Base-by-base conservation (phyloP, 345 rosid genomes). In the Carallia brachiata region DNA sequence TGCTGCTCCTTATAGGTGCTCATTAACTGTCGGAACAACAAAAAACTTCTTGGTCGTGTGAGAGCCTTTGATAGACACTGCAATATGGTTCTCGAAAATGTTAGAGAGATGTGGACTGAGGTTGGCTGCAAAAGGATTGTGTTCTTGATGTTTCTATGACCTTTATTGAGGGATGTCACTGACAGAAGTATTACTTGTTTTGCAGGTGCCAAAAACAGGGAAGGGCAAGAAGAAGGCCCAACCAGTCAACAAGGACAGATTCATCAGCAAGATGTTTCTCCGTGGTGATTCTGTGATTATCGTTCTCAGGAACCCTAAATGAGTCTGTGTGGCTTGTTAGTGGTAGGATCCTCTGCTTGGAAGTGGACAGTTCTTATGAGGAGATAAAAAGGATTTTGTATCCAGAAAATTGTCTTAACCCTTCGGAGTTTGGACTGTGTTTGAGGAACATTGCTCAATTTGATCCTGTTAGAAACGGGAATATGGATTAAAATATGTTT, bases 61-160 rank as follows among this genome's bases (percentile, higher is more conserved):
- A 90, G 98, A 62, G 98, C 98, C 0, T 96, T 96, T 54, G 99
- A 96, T 74, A 81, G 98, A 7, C 99, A 92, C 70, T 92, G 98
- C 90, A 96, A 92, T 81, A 96, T 96, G 99, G 99, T 96, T 65
- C 88, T 96, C n/a, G 99, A 96, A 71, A 96, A 96, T 72, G 99
- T 96, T 66, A 85, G 93, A 78, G 99, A 96, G 77, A 92, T 92
- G 96, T 95, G 99, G 99, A 90, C 98, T 34, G 99, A 95, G 99
- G 99, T 95, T 54, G 9, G 60, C 31, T 4, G 15, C 31, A 7
- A 27, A 10, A 23, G 15, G 10, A 77, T 71, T 70, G 62, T 64
- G 3, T n/a, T 50, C 1, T 52, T 8, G 7, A 7, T 4, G 1
- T 19, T 44, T 28, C 52, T n/a, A 28, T 31, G 5, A 56, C 2